Conservation (phyloP, 805 yeast species). For the Starmerella potacharoeniae region DNA sequence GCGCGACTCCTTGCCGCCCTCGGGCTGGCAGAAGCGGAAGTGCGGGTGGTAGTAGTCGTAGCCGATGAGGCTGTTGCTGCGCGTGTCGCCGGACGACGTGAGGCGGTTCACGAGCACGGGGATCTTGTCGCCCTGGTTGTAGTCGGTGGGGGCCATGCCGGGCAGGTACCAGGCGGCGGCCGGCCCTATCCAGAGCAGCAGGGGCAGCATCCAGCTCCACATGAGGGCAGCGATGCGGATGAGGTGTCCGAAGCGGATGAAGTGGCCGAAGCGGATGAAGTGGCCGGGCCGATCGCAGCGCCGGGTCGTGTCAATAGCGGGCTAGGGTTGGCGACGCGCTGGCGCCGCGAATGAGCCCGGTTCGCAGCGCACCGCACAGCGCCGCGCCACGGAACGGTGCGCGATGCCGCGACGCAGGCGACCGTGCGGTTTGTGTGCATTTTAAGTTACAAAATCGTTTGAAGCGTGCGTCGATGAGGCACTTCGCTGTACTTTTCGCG, state of each 20-base stretch:
- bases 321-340: too few relatives aligned
- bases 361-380: too few relatives aligned
- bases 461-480: too few relatives aligned
- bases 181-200: conserved; percentile 10
- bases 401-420: too few relatives aligned
- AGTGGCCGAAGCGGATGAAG: neutral
- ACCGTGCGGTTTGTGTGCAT: too few relatives aligned
- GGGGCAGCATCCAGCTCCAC: neutral
- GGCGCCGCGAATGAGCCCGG: too few relatives aligned
- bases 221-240: neutral
- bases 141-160: conserved; percentile 91
- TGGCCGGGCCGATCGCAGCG: too few relatives aligned
- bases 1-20: conserved; percentile 52
- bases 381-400: too few relatives aligned
- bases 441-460: too few relatives aligned
- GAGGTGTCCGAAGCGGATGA: neutral
- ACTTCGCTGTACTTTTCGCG: too few relatives aligned
- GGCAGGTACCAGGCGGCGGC: conserved; percentile 72
- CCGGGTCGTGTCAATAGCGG: too few relatives aligned
- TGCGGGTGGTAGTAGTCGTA: conserved; percentile 59
- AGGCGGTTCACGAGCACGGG: conserved; percentile 81
- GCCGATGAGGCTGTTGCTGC: conserved; percentile 27
- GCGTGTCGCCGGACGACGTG: conserved; percentile 51
- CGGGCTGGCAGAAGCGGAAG: conserved; percentile 75
- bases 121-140: conserved; percentile 56